Evolutionary conservation across 1,139 yeast genomes (phyloP).

Genomic region (Suhomyces anneliseae): DNA sequence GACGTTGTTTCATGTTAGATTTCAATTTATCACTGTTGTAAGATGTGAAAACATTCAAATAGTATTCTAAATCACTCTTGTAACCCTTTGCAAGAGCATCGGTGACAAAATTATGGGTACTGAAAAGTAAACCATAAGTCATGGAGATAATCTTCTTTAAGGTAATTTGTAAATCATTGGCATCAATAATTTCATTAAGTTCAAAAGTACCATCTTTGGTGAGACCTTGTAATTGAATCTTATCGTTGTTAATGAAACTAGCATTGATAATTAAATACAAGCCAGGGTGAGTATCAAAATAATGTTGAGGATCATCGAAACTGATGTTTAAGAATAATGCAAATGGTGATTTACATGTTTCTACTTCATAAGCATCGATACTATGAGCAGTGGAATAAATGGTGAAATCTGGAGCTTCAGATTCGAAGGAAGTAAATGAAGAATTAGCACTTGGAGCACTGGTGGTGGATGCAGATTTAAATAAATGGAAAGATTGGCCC

Average conservation of each 20-base stretch:
- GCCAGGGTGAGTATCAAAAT: conserved; percentile 26
- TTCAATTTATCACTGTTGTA: conserved; percentile 10
- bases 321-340: conserved; percentile 61
- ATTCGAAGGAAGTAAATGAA: conserved; percentile 3
- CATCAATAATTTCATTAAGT: conserved; percentile 25
- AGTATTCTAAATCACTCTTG: conserved; percentile 25
- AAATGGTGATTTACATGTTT: conserved; percentile 60
- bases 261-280: conserved; percentile 31
- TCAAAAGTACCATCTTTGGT: conserved; percentile 25
- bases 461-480: conserved; percentile 38
- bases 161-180: conserved; percentile 22
- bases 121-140: conserved; percentile 23
- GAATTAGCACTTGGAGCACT: not conserved
- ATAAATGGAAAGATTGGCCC: conserved; percentile 82
- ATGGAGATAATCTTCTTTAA: conserved; percentile 25
- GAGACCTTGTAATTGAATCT: conserved; percentile 31
- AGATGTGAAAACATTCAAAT: conserved; percentile 14
- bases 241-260: conserved; percentile 27
- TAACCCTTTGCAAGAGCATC: conserved; percentile 24
- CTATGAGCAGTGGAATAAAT: conserved; percentile 84
- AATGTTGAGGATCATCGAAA: conserved; percentile 22
- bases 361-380: conserved; percentile 54
- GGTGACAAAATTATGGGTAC: conserved; percentile 24
- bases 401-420: conserved; percentile 38
- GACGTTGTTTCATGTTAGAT: conserved; percentile 2